Evolutionary conservation across 495 filamentous ascomycete genomes (phyloP).

Genomic region (Xylaria grammica): DNA sequence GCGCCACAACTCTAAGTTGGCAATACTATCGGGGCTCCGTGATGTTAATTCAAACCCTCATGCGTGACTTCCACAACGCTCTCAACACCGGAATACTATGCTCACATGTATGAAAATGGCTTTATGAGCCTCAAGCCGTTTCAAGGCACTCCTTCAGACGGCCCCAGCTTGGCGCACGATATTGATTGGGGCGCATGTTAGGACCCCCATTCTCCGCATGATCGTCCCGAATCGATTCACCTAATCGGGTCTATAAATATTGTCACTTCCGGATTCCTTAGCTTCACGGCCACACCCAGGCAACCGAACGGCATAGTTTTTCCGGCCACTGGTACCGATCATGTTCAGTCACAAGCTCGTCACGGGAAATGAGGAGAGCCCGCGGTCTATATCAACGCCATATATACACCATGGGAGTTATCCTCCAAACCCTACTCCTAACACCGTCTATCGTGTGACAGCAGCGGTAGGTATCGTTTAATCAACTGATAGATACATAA

Average conservation of each 20-base stretch:
- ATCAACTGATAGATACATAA: neutral
- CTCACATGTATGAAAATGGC: no score
- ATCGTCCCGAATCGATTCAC: conserved; percentile 13
- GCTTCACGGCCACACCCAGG: neutral
- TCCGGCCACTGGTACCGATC: neutral
- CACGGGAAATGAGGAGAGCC: neutral
- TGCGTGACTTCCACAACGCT: no score
- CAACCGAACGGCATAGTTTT: neutral
- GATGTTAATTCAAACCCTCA: no score
- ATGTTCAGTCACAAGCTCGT: neutral
- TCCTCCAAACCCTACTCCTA: neutral
- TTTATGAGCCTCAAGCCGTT: no score
- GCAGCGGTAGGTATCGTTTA: neutral
- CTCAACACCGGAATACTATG: no score
- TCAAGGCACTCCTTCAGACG: no score
- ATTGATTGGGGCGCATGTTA: conserved; percentile 35
- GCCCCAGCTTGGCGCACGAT: no score
- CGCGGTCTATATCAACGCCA: neutral
- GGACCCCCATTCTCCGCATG: conserved; percentile 37
- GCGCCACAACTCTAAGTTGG: no score
- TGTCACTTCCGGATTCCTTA: neutral
- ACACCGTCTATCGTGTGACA: neutral
- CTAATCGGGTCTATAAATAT: conserved; percentile 12
- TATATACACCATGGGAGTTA: neutral
- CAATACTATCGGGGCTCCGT: no score